Conservation (phyloP, 257 asterid genomes). For the Avicennia marina region DNA sequence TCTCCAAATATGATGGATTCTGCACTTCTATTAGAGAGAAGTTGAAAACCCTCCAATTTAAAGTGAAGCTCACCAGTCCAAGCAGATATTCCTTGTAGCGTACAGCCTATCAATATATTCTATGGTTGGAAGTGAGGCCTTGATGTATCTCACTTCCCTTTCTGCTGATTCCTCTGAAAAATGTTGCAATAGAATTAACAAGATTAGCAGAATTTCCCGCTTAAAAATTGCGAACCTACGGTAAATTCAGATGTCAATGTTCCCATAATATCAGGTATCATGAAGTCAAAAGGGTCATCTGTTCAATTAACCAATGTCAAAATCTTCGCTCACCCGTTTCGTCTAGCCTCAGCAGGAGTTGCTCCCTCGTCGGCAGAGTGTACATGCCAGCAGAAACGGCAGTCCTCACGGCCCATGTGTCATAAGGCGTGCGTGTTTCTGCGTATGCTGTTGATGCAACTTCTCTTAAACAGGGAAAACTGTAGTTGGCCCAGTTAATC, state of each 20-base stretch:
- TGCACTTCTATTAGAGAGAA: too few relatives aligned
- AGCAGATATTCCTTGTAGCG: constrained; percentile 53
- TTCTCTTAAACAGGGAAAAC: constrained; percentile 61
- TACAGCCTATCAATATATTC: constrained; percentile 74
- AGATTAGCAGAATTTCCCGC: background rate
- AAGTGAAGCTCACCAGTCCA: constrained; percentile 92
- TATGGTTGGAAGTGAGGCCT: constrained; percentile 70
- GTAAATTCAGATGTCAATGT: too few relatives aligned
- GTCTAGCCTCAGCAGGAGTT: constrained; percentile 66
- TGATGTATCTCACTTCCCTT: constrained; percentile 73
- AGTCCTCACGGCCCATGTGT: constrained; percentile 90
- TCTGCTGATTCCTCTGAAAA: constrained; percentile 67
- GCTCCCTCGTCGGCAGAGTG: constrained; percentile 88
- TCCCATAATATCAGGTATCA: too few relatives aligned
- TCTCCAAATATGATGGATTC: too few relatives aligned
- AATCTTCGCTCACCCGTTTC: constrained; percentile 67
- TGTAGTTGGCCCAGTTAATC: constrained; percentile 19
- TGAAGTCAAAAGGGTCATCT: too few relatives aligned
- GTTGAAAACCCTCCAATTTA: too few relatives aligned
- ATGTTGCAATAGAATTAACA: background rate
- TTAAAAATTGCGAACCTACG: too few relatives aligned
- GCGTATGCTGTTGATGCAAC: constrained; percentile 82
- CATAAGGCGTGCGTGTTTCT: constrained; percentile 85
- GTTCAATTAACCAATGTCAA: background rate
- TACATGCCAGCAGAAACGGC: constrained; percentile 98